Evolutionary conservation across 257 asterid species (phyloP), one percentile per base, ranked within the genome.

Genomic region (Gardenia jasminoides): DNA sequence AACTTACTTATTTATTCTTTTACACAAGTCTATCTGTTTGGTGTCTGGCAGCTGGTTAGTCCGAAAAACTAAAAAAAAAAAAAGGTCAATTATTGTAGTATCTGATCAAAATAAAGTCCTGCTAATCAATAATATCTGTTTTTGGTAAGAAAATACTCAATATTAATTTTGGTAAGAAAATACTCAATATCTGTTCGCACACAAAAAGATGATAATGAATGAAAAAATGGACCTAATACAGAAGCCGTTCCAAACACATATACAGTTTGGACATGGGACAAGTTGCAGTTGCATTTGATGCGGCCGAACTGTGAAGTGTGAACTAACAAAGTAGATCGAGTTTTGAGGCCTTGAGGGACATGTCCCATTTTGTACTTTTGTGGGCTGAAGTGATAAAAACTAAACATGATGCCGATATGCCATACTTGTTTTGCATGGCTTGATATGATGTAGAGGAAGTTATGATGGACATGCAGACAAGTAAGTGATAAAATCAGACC

Each of bases 391-490:
- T 69, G 70, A 39, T 78, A 76, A 78, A 78, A 78, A 69, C 59
- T 67, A 56, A 39, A 54, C 4, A 0, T 58, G 56, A 50, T 48
- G 50, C 74, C 31, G 36, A 46, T n/a, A n/a, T 36, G 31, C 50
- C 47, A 19, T 65, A n/a, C 41, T 72, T 19, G 52, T 31, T 50
- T 77, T 76, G 76, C 72, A 82, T 67, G 82, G 72, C 50, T 26
- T 73, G 28, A 22, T 66, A 1, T 17, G 50, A 67, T 76, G 80
- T 7, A 22, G 73, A n/a, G 64, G 72, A 39, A 66, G 47, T 59
- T 59, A 31, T 68, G 73, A 65, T 76, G 76, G 82, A 75, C 82
- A 72, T 79, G 81, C 75, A 70, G 71, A 79, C 72, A 72, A 64
- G 80, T 61, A 41, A n/a, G 67, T 10, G 61, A 28, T 20, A 43